Conservation (phyloP, 1,139 yeast species). For the Geotrichum aggregatum region DNA sequence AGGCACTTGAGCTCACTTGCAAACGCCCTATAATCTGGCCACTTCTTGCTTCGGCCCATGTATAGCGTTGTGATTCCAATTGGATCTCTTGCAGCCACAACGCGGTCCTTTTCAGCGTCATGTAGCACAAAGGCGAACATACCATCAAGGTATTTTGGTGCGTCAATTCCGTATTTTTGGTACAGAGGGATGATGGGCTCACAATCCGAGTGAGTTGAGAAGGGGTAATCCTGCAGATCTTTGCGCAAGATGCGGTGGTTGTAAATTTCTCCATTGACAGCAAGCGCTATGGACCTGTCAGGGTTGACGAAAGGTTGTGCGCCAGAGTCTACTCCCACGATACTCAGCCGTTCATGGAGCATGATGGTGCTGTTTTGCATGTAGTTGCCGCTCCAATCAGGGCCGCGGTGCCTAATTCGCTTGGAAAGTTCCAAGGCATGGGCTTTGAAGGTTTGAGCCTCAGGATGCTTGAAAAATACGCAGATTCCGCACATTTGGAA, state of each 20-base stretch:
- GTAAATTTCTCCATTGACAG: constrained; percentile 97
- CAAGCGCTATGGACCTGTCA: constrained; percentile 67
- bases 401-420: constrained; percentile 95
- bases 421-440: constrained; percentile 86
- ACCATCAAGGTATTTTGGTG: constrained; percentile 91
- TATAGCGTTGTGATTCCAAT: constrained; percentile 94
- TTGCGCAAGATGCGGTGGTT: constrained; percentile 88
- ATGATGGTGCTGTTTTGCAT: constrained; percentile 70
- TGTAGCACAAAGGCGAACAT: constrained; percentile 95
- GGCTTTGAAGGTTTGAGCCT: constrained; percentile 74
- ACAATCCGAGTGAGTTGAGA: constrained; percentile 88
- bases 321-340: constrained; percentile 85
- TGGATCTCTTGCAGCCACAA: constrained; percentile 96
- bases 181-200: constrained; percentile 94
- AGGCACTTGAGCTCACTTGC: constrained; percentile 94
- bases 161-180: constrained; percentile 78
- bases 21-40: constrained; percentile 75
- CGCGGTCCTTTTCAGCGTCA: constrained; percentile 78
- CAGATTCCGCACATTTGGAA: constrained; percentile 89
- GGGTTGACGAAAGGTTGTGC: constrained; percentile 91
- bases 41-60: constrained; percentile 75
- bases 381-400: constrained; percentile 91
- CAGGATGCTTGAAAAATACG: constrained; percentile 81
- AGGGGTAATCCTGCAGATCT: constrained; percentile 63
- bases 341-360: constrained; percentile 92